Base-by-base conservation (phyloP, 2,329 filamentous ascomycete genomes). In the Drechslerella stenobrocha region DNA sequence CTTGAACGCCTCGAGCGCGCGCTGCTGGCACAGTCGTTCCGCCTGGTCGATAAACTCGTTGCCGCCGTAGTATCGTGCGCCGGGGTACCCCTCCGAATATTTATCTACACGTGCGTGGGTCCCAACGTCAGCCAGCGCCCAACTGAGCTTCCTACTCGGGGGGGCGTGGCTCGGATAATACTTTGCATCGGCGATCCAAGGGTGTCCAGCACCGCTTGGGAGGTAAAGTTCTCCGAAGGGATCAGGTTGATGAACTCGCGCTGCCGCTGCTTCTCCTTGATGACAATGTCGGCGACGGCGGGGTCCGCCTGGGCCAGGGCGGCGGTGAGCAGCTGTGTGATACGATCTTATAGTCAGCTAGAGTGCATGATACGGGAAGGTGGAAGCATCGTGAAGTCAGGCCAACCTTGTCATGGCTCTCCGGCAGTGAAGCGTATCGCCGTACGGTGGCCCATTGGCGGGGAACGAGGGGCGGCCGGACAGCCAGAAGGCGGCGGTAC, bases 231-330 rank as follows among this genome's bases (percentile, higher is more conserved):
- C 79, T 96, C 90, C 4, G 90, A 96, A 18, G 90, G 90, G 72
- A 96, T 96, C 61, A 96, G 82, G 78, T 97, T 97, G 80, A 98
- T 96, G 75, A 96, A 98, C 78, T 97, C 90, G 78, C 96, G 95
- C 78, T 98, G 93, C 73, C 93, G 84, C 72, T 83, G 83, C 84
- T 97, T 97, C 81, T 98, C 93, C 83, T 90, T 92, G 77, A 95
- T 87, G 73, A 97, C 85, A 74, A 97, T 96, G 53, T 88, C 85
- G 76, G 86, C 95, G 71, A 97, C 87, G 50, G 85, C 81, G 44
- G 92, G 89, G 77, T 97, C 93, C 71, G 90, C 89, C 74, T 93
- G 83, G 75, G 90, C 82, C 52, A 98, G 83, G 75, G 87, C 81
- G 59, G 88, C 82, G 46, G 88, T 84, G 55, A 98, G 85, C 57